These are phyloP conservation scores for Butyriboletus loyo DNA, from an alignment of 768 basidiomycete species.

Conservation along the genomic window DNA sequence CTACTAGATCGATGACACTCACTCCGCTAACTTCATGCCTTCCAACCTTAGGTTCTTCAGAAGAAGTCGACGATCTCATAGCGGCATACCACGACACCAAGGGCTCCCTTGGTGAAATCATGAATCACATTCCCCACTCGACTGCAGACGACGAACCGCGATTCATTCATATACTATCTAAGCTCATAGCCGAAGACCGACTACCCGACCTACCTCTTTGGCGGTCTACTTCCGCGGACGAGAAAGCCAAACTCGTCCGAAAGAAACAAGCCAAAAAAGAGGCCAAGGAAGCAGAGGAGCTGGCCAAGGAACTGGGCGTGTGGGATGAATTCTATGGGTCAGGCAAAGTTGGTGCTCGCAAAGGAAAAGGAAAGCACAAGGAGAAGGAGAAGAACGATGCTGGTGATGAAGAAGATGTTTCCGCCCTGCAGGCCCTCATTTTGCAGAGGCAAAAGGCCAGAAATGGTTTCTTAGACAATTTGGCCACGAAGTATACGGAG, in stretches of 20 bases:
- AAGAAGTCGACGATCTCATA: constrained; percentile 80
- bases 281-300: constrained; percentile 77
- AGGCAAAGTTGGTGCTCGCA: constrained; percentile 62
- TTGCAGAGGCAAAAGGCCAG: constrained; percentile 69
- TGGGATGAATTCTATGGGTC: constrained; percentile 92
- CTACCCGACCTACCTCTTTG: constrained; percentile 59
- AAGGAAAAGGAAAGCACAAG: constrained; percentile 52
- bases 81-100: constrained; percentile 64
- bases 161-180: constrained; percentile 66
- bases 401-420: constrained; percentile 58
- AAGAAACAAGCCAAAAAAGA: constrained; percentile 75
- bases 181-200: constrained; percentile 58
- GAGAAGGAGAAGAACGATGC: constrained; percentile 29
- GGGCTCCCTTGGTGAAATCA: constrained; percentile 79
- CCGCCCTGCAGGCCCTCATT: constrained; percentile 78
- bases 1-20: not conserved
- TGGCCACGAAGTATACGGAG: constrained; percentile 69
- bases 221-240: constrained; percentile 71
- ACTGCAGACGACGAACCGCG: constrained; percentile 82
- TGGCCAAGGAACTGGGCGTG: constrained; percentile 85
- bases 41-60: constrained; percentile 62
- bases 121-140: constrained; percentile 84
- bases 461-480: constrained; percentile 69
- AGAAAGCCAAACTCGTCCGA: constrained; percentile 72
- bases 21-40: not conserved